A percentile compares a stretch with the other conserved stretches of the same genome.
phyloP scores from a whole-genome alignment of 2,329 filamentous ascomycete species.

The Albifimbria verrucaria region DNA sequence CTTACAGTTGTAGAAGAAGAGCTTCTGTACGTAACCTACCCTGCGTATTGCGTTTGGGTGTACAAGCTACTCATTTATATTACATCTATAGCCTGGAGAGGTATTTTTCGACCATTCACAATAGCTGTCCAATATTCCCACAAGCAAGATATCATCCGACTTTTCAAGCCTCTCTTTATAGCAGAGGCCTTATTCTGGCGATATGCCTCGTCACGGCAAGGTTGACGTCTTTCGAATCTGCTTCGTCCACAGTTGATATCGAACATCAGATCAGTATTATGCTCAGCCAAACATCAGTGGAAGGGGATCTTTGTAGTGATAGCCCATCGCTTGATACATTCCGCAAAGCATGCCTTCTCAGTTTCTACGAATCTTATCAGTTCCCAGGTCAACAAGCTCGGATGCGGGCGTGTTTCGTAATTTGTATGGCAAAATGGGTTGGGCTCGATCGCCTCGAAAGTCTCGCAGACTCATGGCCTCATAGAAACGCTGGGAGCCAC shows the following conservation, averaged over 20 bases:
- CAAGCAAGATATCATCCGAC: not conserved
- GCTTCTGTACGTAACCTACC: not conserved
- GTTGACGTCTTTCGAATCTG: not conserved
- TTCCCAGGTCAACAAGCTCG: slow-evolving; percentile 15
- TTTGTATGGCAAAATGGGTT: slow-evolving; percentile 9
- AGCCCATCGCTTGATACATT: slow-evolving; percentile 9
- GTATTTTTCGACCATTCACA: not conserved
- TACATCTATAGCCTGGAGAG: not conserved
- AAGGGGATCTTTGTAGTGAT: slow-evolving; percentile 5
- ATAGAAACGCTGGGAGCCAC: not conserved
- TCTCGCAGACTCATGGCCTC: not conserved
- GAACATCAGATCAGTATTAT: slow-evolving; percentile 3
- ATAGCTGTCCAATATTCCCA: not conserved
- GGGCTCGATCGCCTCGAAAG: slow-evolving; percentile 10
- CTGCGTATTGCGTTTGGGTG: not conserved
- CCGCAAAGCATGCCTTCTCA: slow-evolving; percentile 9
- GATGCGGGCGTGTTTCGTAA: slow-evolving; percentile 10
- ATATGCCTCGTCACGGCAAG: not conserved
- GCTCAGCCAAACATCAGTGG: slow-evolving; percentile 2
- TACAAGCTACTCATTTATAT: not conserved
- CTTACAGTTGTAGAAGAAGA: not conserved
- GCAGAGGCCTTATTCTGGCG: not conserved
- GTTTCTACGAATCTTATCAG: slow-evolving; percentile 13
- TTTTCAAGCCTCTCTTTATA: not conserved
- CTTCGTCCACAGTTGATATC: not conserved